phyloP scores from a whole-genome alignment of 176 grass and related monocot species.

The Hsuehochloa calcarea region DNA sequence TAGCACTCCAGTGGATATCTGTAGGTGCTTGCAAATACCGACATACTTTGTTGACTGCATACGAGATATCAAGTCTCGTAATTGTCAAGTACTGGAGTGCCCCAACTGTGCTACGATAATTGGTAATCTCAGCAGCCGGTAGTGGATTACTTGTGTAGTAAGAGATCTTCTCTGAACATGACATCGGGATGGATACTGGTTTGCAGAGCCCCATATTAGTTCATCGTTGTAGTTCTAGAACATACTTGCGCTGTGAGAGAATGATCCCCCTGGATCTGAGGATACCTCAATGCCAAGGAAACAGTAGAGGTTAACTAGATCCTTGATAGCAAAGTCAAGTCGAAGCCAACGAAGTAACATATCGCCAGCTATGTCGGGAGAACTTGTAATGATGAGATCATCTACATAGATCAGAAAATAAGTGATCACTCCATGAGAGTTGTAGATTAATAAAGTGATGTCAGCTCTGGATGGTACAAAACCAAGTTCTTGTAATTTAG shows the following conservation, averaged over 20 bases:
- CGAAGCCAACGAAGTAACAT: background rate
- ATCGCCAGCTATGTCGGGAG: background rate
- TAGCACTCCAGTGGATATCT: background rate
- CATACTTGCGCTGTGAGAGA: background rate
- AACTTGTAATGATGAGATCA: background rate
- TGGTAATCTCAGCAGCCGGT: background rate
- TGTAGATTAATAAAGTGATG: background rate
- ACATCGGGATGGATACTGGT: background rate
- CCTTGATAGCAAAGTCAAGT: background rate
- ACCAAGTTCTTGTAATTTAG: background rate
- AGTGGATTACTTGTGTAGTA: background rate
- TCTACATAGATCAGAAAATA: background rate
- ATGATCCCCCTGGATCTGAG: background rate
- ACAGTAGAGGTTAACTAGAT: background rate
- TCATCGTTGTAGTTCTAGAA: background rate
- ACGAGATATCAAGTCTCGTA: background rate
- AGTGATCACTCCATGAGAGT: background rate
- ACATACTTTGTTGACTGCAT: background rate
- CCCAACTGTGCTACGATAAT: background rate
- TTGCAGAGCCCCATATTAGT: too few relatives aligned
- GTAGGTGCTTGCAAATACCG: conserved; percentile 15
- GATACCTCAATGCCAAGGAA: conserved; percentile 10
- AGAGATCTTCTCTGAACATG: background rate
- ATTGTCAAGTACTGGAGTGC: background rate
- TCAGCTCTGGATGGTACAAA: background rate